Percentiles rank a stretch among this genome's conserved stretches.
These are phyloP conservation scores for Gracilaria domingensis DNA, from an alignment of 23 red algal genomes.

Conservation along the genomic window DNA sequence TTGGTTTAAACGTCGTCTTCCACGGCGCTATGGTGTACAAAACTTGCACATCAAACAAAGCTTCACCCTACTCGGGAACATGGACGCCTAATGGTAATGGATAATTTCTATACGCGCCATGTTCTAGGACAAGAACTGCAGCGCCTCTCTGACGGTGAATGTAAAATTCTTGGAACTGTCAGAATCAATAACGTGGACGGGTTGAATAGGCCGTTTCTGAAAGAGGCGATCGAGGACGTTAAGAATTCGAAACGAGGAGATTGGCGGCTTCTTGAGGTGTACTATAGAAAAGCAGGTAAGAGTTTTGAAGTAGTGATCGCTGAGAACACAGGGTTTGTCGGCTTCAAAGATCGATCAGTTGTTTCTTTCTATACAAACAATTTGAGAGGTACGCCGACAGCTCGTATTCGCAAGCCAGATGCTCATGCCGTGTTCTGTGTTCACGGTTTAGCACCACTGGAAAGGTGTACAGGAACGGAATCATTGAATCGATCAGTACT, in stretches of 20 bases:
- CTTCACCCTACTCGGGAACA: neutral
- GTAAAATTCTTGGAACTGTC: neutral
- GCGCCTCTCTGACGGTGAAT: neutral
- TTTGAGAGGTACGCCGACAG: no score
- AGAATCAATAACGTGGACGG: neutral
- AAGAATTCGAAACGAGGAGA: neutral
- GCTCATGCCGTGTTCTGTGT: neutral
- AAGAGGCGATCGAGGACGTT: neutral
- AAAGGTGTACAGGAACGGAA: neutral
- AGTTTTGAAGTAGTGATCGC: neutral
- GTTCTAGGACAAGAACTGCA: neutral
- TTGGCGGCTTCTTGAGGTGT: neutral
- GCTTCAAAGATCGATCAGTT: neutral
- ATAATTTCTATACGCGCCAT: slow-evolving; percentile 2
- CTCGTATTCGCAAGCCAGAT: no score
- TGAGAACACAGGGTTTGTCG: neutral
- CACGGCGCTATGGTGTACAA: neutral
- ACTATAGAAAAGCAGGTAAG: no score
- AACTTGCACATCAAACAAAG: neutral
- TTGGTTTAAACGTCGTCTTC: neutral
- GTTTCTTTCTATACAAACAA: no score
- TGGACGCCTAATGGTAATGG: slow-evolving; percentile 1
- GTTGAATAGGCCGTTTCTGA: neutral
- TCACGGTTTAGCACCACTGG: neutral
- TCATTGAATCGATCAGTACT: neutral